Base-by-base conservation (phyloP, 2,329 filamentous ascomycete genomes). In the Saccharata proteae region DNA sequence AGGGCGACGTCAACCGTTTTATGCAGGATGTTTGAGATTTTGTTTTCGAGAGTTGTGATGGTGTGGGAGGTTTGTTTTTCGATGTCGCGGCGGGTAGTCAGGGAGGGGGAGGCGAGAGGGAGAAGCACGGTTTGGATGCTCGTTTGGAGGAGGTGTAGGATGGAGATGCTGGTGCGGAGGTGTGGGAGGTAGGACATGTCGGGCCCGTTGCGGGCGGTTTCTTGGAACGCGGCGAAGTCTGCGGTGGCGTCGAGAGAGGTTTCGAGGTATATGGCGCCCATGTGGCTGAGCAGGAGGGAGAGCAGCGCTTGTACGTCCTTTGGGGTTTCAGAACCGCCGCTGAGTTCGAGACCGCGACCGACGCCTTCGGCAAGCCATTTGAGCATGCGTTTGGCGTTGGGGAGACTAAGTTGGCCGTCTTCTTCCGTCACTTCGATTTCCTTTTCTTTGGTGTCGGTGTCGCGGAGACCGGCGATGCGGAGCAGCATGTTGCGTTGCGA, bases 291-390 rank as follows among this genome's bases (percentile, higher is more conserved):
- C 3, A 98, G 69, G 15, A 96, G 69, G 49, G 79, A 80, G 19
- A 94, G 69, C 15, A 96, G 68, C 38, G 83, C 76, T 26, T 79
- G 80, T 34, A 96, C 83, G 54, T 98, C 90, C 54, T 93, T 96
- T 11, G 90, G 84, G 4, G 85, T 94, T 44, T 98, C 90, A 35
- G 71, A 79, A 30, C 77, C 77, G 15, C 82, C 79, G 15, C 82
- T 85, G n/a, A 98, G 67, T 54, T 98, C 90, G 7, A 98, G 67
- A 0, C 85, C 84, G 40, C 90, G 71, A 22, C 90, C 81, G 15
- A 98, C 88, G 39, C 83, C 85, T 62, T 98, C 90, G 3, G 90
- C 90, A 23, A 98, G 64, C 90, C 90, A 98, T 51, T 83, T 92
- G 38, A 98, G 70, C 86, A 98, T 98, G 35, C 90, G 74, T 59